A percentile compares a stretch with the other conserved stretches of the same genome.
Conservation (phyloP, 768 basidiomycete genomes). For the Thelephora ganbajun region DNA sequence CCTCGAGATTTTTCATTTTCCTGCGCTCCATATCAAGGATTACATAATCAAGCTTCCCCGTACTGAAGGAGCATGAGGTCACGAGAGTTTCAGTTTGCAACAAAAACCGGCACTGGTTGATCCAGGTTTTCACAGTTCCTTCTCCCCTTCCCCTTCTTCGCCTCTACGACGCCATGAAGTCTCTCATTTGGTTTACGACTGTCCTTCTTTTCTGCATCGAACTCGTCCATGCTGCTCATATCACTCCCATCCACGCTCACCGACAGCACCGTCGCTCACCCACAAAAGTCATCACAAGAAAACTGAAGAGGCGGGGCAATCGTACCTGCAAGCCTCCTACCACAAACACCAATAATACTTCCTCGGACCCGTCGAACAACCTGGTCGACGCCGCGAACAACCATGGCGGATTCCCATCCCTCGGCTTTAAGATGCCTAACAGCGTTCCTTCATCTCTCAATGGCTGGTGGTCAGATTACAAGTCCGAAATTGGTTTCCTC, state of each 20-base stretch:
- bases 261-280: not conserved
- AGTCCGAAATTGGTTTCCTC: conserved; percentile 60
- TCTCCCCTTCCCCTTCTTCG: not conserved
- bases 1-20: too few relatives aligned
- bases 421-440: conserved; percentile 42
- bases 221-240: not conserved
- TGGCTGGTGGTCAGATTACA: conserved; percentile 39
- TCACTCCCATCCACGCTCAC: not conserved
- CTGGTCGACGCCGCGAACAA: not conserved
- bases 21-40: too few relatives aligned
- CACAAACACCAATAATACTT: not conserved
- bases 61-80: too few relatives aligned
- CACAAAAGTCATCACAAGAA: not conserved
- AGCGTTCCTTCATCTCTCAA: conserved; percentile 22
- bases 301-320: too few relatives aligned
- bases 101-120: too few relatives aligned
- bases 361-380: not conserved
- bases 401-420: conserved; percentile 17
- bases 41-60: too few relatives aligned
- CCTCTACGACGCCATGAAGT: not conserved
- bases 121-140: not conserved
- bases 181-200: not conserved
- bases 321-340: not conserved
- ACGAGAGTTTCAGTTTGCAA: too few relatives aligned
- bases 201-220: not conserved